These are phyloP conservation scores for Aureobasidium zeae DNA, from an alignment of 2,329 filamentous ascomycete genomes.

Conservation along the genomic window DNA sequence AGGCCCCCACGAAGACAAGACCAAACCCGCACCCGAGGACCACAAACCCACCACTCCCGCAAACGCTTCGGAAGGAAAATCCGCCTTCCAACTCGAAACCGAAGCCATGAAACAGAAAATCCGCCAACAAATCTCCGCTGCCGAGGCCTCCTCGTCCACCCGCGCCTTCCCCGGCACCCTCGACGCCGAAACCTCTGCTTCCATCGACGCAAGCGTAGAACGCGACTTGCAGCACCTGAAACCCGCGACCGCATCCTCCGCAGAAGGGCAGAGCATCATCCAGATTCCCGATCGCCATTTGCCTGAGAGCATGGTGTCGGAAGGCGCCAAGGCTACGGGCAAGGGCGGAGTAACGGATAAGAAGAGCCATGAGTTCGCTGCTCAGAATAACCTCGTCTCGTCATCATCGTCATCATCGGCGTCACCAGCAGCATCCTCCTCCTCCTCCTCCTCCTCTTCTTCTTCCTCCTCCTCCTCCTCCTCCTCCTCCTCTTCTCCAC, in stretches of 20 bases:
- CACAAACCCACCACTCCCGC: neutral
- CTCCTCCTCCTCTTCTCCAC: constrained; percentile 11
- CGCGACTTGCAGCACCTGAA: constrained; percentile 27
- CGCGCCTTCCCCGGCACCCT: constrained; percentile 4
- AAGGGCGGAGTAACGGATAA: no score
- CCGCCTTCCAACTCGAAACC: constrained; percentile 12
- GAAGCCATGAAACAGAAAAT: neutral
- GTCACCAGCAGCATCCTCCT: neutral
- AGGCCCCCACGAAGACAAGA: constrained; percentile 28
- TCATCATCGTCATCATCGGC: neutral
- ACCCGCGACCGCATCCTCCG: constrained; percentile 23
- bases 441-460: neutral
- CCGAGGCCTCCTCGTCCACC: neutral
- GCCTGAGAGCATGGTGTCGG: constrained; percentile 13
- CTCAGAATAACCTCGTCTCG: neutral
- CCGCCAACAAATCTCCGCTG: neutral
- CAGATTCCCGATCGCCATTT: constrained; percentile 25
- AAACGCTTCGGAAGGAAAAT: neutral
- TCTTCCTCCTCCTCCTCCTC: neutral
- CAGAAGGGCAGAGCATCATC: constrained; percentile 26
- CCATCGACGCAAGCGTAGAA: constrained; percentile 22
- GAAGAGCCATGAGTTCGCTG: no score
- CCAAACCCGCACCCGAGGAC: constrained; percentile 5
- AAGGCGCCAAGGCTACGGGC: neutral
- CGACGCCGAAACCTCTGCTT: constrained; percentile 6